phyloP scores from a whole-genome alignment of 495 filamentous ascomycete genomes.

The Aspergillus kassunensis region DNA sequence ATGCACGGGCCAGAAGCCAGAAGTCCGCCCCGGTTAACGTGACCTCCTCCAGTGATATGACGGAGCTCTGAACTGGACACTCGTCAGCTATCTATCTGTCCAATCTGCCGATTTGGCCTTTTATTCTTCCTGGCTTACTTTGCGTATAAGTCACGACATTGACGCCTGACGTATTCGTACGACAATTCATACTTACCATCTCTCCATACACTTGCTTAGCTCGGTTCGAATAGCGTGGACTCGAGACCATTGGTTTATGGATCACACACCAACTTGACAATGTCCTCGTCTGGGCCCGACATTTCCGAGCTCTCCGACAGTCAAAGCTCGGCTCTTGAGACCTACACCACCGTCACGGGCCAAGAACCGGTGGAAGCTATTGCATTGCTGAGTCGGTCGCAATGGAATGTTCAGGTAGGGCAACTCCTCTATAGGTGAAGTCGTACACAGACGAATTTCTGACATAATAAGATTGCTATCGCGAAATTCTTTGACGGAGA shows the following conservation, averaged over 20 bases:
- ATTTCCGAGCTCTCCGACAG: slow-evolving; percentile 63
- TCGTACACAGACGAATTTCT: neutral
- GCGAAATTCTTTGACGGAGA: slow-evolving; percentile 98
- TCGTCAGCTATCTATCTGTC: neutral
- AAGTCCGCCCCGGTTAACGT: slow-evolving; percentile 11
- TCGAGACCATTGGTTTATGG: slow-evolving; percentile 26
- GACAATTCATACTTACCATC: neutral
- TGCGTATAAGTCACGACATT: no score
- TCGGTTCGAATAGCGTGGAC: no score
- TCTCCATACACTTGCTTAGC: no score
- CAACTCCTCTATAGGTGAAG: neutral
- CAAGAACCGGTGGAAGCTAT: slow-evolving; percentile 76
- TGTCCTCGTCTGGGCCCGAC: slow-evolving; percentile 51
- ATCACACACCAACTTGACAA: slow-evolving; percentile 20
- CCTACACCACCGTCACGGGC: slow-evolving; percentile 83
- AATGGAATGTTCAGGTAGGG: slow-evolving; percentile 91
- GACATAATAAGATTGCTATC: slow-evolving; percentile 70
- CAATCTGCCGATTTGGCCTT: neutral
- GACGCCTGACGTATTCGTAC: no score
- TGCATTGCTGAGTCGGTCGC: slow-evolving; percentile 72
- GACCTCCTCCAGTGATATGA: slow-evolving; percentile 18
- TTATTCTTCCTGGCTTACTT: no score
- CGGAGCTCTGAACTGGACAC: slow-evolving; percentile 16
- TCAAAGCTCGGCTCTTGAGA: slow-evolving; percentile 78
- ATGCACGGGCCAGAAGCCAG: slow-evolving; percentile 10